A percentile compares a stretch with the other conserved stretches of the same genome.
These are phyloP conservation scores for Neonectria hederae DNA, from an alignment of 2,329 filamentous ascomycete species.

Conservation along the genomic window DNA sequence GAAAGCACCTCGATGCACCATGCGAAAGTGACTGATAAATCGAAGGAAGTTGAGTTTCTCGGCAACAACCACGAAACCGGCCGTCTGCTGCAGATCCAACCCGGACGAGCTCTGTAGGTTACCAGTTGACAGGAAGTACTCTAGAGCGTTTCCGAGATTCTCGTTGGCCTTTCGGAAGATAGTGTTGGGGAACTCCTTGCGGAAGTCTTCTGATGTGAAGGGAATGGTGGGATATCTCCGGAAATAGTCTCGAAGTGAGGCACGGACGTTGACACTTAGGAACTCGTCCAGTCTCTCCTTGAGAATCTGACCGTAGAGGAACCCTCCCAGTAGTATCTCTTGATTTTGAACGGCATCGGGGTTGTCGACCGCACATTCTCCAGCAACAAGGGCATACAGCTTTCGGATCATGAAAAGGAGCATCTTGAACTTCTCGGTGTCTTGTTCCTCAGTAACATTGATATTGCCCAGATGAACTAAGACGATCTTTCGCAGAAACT, in stretches of 20 bases:
- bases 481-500: conserved; percentile 90
- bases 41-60: conserved; percentile 99
- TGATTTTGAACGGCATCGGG: conserved; percentile 97
- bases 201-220: conserved; percentile 81
- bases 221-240: conserved; percentile 68
- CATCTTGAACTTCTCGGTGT: conserved; percentile 93
- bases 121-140: conserved; percentile 96
- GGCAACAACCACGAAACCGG: conserved; percentile 94
- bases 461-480: conserved; percentile 90
- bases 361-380: conserved; percentile 93
- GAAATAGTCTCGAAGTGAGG: conserved; percentile 65
- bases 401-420: conserved; percentile 96
- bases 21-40: conserved; percentile 98
- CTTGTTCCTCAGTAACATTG: conserved; percentile 83
- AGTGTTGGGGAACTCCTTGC: conserved; percentile 79
- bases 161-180: conserved; percentile 87
- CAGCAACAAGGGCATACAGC: conserved; percentile 90
- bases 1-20: conserved; percentile 99
- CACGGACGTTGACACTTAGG: conserved; percentile 65
- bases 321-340: conserved; percentile 91
- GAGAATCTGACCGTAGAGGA: conserved; percentile 92
- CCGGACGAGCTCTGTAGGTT: conserved; percentile 92
- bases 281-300: conserved; percentile 96
- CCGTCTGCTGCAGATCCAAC: conserved; percentile 91
- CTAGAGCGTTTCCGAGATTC: conserved; percentile 84